phyloP scores from a whole-genome alignment of 345 rosid genomes.

The Anastatica hierochuntica region DNA sequence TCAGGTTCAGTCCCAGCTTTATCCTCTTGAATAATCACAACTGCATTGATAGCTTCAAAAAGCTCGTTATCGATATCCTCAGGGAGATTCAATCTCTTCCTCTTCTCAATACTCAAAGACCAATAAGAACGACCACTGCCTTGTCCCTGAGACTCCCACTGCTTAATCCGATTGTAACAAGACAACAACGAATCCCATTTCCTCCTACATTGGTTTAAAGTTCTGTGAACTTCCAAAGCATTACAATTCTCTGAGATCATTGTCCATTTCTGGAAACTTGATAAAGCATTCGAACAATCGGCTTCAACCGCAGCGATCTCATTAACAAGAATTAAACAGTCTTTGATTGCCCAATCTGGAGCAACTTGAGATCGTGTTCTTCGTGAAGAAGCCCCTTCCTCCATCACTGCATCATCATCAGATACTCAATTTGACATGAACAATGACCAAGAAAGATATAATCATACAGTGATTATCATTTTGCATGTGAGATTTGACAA shows the following conservation, averaged over 20 bases:
- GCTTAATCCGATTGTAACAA: conserved; percentile 38
- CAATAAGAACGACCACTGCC: conserved; percentile 23
- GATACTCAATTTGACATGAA: too few relatives aligned
- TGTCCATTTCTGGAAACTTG: conserved; percentile 73
- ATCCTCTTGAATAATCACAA: conserved; percentile 34
- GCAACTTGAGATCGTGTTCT: conserved; percentile 57
- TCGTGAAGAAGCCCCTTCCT: conserved; percentile 25
- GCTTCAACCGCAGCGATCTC: conserved; percentile 58
- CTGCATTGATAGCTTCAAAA: conserved; percentile 33
- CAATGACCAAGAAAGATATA: too few relatives aligned
- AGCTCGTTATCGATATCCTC: conserved; percentile 36
- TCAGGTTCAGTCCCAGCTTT: conserved; percentile 50
- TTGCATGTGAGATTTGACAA: too few relatives aligned
- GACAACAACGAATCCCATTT: conserved; percentile 57
- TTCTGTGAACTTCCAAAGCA: conserved; percentile 35
- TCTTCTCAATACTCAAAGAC: conserved; percentile 27
- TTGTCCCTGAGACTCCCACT: conserved; percentile 23
- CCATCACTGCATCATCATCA: too few relatives aligned
- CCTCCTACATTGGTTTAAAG: conserved; percentile 49
- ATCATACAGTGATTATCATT: too few relatives aligned
- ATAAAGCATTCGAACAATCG: conserved; percentile 46
- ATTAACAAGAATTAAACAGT: conserved; percentile 49
- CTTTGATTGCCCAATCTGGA: conserved; percentile 46
- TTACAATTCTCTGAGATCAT: conserved; percentile 51
- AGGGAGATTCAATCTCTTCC: conserved; percentile 34